Conservation (phyloP, 1,284 basidiomycete species). For the Moesziomyces globuligerus region DNA sequence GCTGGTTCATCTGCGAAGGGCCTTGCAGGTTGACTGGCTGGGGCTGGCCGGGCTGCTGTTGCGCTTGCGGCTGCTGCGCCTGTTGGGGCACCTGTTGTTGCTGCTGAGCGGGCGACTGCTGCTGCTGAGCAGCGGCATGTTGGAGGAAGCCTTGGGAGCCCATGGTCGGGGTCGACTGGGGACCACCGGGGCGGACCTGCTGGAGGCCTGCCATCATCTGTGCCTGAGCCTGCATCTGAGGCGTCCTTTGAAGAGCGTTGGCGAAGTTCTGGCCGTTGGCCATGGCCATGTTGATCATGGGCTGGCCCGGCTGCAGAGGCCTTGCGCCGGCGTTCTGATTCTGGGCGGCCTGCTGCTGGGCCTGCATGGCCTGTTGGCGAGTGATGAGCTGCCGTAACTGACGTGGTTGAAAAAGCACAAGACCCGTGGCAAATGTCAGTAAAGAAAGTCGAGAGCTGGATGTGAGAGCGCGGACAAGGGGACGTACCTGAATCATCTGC, state of each 20-base stretch:
- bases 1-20: conserved; percentile 23
- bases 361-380: conserved; percentile 49
- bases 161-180: conserved; percentile 37
- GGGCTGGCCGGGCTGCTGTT: conserved; percentile 15
- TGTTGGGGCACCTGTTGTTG: conserved; percentile 18
- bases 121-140: conserved; percentile 15
- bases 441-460: no score
- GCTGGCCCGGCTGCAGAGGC: conserved; percentile 48
- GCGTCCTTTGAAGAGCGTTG: conserved; percentile 48
- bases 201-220: conserved; percentile 53
- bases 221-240: conserved; percentile 50
- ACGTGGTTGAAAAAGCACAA: background rate
- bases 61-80: conserved; percentile 17
- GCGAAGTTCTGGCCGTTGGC: conserved; percentile 43
- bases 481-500: conserved; percentile 49
- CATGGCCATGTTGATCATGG: conserved; percentile 24
- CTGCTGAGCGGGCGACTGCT: conserved; percentile 4
- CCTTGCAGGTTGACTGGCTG: conserved; percentile 30
- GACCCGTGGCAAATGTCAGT: background rate
- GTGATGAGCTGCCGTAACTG: conserved; percentile 49
- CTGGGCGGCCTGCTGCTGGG: conserved; percentile 50
- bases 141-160: conserved; percentile 32
- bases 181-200: conserved; percentile 33
- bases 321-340: conserved; percentile 38
- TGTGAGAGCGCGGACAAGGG: no score